phyloP scores from a whole-genome alignment of 2,329 filamentous ascomycete species.

The Calonectria leucothoes region DNA sequence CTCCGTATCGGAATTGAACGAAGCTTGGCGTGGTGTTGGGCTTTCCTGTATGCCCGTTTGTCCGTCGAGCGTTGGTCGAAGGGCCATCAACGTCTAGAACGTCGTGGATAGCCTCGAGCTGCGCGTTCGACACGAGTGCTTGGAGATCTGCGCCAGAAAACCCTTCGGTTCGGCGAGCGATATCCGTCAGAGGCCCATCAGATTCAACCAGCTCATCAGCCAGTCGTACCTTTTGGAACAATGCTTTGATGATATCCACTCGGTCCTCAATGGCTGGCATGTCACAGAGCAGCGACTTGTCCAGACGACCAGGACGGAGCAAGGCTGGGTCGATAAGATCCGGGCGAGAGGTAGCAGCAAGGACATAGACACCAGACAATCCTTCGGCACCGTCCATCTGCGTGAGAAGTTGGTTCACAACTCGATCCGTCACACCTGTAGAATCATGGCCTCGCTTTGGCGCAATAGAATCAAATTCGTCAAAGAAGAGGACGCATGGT shows the following conservation, averaged over 20 bases:
- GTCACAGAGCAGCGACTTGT: slow-evolving; percentile 93
- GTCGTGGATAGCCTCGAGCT: slow-evolving; percentile 96
- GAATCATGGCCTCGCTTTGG: slow-evolving; percentile 97
- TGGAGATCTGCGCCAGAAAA: slow-evolving; percentile 96
- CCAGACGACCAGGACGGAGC: slow-evolving; percentile 88
- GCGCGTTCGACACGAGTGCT: slow-evolving; percentile 94
- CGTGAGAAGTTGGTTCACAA: slow-evolving; percentile 97
- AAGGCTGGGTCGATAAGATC: slow-evolving; percentile 96
- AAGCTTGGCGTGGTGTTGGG: slow-evolving; percentile 64
- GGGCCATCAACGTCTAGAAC: slow-evolving; percentile 72
- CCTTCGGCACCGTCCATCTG: slow-evolving; percentile 99
- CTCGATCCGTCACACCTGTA: slow-evolving; percentile 97
- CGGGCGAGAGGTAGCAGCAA: slow-evolving; percentile 92
- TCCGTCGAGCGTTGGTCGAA: slow-evolving; percentile 51
- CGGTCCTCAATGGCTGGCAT: slow-evolving; percentile 85
- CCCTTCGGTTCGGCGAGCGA: slow-evolving; percentile 84
- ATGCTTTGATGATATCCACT: slow-evolving; percentile 86
- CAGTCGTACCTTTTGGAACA: slow-evolving; percentile 85
- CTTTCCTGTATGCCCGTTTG: slow-evolving; percentile 47
- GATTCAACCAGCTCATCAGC: slow-evolving; percentile 71
- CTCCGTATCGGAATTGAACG: slow-evolving; percentile 86
- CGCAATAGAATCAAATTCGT: slow-evolving; percentile 98
- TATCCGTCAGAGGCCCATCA: slow-evolving; percentile 71
- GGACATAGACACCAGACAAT: slow-evolving; percentile 92
- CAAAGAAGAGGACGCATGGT: slow-evolving; percentile 97